These are phyloP conservation scores for Dentipellis sp. DNA, from an alignment of 768 basidiomycete genomes.

Conservation along the genomic window DNA sequence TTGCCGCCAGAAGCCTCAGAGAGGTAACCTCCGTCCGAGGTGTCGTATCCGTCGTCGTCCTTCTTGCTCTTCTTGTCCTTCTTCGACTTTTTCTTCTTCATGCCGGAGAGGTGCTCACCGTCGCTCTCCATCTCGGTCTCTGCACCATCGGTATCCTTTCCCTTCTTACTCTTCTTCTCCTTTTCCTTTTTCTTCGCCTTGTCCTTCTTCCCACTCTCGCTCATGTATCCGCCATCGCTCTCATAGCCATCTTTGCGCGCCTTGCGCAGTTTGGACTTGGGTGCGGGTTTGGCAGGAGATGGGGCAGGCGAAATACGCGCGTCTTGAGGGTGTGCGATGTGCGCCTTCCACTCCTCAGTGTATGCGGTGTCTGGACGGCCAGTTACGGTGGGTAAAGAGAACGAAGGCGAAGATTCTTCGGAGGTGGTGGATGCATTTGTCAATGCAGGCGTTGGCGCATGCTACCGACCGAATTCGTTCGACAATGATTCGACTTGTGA, in stretches of 20 bases:
- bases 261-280: constrained; percentile 21
- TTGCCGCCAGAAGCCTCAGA: constrained; percentile 21
- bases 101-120: constrained; percentile 19
- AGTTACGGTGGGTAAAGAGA: constrained; percentile 19
- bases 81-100: constrained; percentile 10
- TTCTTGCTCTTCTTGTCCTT: constrained; percentile 9
- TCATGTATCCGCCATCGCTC: constrained; percentile 23
- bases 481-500: too few relatives aligned
- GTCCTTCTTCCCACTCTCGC: constrained; percentile 21
- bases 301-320: constrained; percentile 19
- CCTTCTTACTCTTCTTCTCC: constrained; percentile 12
- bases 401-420: constrained; percentile 22
- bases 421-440: constrained; percentile 32
- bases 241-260: constrained; percentile 45
- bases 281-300: constrained; percentile 1
- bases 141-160: constrained; percentile 9
- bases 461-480: constrained; percentile 9
- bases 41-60: constrained; percentile 1
- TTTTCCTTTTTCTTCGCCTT: constrained; percentile 15
- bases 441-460: constrained; percentile 22
- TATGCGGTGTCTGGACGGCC: neutral
- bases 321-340: constrained; percentile 14
- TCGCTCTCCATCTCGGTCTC: constrained; percentile 25
- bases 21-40: constrained; percentile 22
- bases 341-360: neutral